phyloP scores from a whole-genome alignment of 345 rosid genomes.

The Pugionium cornutum region DNA sequence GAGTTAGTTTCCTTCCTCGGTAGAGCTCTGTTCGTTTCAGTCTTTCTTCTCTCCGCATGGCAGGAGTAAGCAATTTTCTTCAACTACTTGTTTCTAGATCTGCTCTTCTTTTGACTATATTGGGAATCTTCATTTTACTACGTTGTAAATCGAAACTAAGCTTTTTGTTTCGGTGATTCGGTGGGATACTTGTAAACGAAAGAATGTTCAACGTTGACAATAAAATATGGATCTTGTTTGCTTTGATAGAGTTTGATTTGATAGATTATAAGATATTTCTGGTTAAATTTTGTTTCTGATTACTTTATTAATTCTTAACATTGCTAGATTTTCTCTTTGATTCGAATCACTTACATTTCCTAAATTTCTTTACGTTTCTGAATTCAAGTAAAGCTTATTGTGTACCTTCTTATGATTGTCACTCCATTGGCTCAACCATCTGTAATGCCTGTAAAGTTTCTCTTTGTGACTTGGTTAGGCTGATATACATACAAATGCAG shows the following conservation, averaged over 20 bases:
- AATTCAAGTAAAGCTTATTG: not conserved
- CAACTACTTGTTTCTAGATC: constrained; percentile 31
- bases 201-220: not conserved
- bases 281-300: too few species aligned
- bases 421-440: not conserved
- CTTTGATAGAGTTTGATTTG: constrained; percentile 4
- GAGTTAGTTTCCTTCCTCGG: constrained; percentile 56
- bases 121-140: not conserved
- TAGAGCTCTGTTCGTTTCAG: constrained; percentile 66
- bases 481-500: not conserved
- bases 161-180: not conserved
- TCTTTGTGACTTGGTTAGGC: not conserved
- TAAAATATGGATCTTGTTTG: constrained; percentile 27
- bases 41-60: constrained; percentile 75
- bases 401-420: not conserved
- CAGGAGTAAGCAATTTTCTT: constrained; percentile 52
- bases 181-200: not conserved
- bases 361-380: too few species aligned
- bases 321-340: too few species aligned
- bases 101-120: constrained; percentile 14
- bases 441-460: not conserved
- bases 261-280: too few species aligned
- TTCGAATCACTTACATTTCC: not conserved
- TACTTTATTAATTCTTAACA: too few species aligned
- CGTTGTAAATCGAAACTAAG: not conserved